phyloP scores from a whole-genome alignment of 805 yeast species.

The Wickerhamiella brachini region DNA sequence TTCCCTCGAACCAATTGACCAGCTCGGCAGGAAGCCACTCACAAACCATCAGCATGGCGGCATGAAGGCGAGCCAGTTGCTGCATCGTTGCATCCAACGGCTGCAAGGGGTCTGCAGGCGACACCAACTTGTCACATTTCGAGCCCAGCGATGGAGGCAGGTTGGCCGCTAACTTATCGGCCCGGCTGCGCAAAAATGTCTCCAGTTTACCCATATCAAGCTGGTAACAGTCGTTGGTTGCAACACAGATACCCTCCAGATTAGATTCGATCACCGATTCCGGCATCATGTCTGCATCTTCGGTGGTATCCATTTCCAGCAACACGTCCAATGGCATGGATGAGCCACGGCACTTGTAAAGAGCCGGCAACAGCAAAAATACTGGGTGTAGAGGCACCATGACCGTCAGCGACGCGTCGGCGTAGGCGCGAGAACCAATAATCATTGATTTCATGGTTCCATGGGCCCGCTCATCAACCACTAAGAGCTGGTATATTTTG shows the following conservation, averaged over 20 bases:
- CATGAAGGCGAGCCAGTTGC: constrained; percentile 7
- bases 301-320: constrained; percentile 14
- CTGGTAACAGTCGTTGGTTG: constrained; percentile 6
- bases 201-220: constrained; percentile 10
- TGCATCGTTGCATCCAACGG: constrained; percentile 12
- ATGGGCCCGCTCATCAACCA: constrained; percentile 11
- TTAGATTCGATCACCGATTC: constrained; percentile 3
- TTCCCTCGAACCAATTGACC: constrained; percentile 10
- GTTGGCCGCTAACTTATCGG: constrained; percentile 6
- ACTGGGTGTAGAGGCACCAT: constrained; percentile 18
- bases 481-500: constrained; percentile 15
- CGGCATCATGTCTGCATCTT: constrained; percentile 11
- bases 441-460: constrained; percentile 3
- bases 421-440: constrained; percentile 7
- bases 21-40: constrained; percentile 16
- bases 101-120: constrained; percentile 11
- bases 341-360: constrained; percentile 10
- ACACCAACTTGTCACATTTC: constrained; percentile 7
- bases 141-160: constrained; percentile 13
- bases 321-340: constrained; percentile 18
- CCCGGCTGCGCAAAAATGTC: constrained; percentile 12
- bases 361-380: constrained; percentile 16
- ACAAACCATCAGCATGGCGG: constrained; percentile 16
- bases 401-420: constrained; percentile 15
- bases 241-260: constrained; percentile 8